Base-by-base conservation (phyloP, 139 green algal genomes). In the Closterium sp. region DNA sequence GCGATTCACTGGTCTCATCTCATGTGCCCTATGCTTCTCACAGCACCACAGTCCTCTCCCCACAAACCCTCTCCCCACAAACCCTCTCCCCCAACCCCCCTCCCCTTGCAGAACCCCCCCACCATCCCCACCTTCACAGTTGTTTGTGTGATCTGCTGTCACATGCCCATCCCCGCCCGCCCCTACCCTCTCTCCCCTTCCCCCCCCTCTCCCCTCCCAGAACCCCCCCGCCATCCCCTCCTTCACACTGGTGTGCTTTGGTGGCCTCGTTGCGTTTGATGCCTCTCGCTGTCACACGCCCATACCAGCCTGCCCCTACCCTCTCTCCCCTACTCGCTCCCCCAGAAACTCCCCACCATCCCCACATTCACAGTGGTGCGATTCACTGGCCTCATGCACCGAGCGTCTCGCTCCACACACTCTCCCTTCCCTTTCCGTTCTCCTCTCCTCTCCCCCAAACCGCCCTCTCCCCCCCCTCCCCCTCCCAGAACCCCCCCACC, bases 41-140 rank as follows among this genome's bases (percentile, higher is more conserved):
- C 89, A 3, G 12, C 93, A 33, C 93, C 93, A 38, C 34, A 93
- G 9, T 2, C n/a, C 31, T 6, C 6, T 6, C 36, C 36, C 36
- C 36, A 4, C 36, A 55, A 55, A 4, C 36, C 36, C 36, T 6
- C 36, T 32, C 84, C 32, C 91, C 93, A n/a, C n/a, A n/a, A n/a
- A n/a, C n/a, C 21, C 7, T 93, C 31, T 6, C 25, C 12, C 5
- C 69, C 34, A 31, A 91, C 19, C 34, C 87, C 30, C 93, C 76
- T 76, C 23, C 83, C 16, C 34, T 94, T 21, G n/a, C 92, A 36
- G 10, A 84, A 94, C 12, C 32, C 89, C 31, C 93, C 93, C 12
- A 21, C 92, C 88, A 64, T 36, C 83, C 43, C 92, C 30, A 93
- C 95, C 43, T 64, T 94, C 35, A 76, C 94, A 93, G n/a, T 93